Conservation (phyloP, 202 grass and related monocot species). For the Digitaria exilis region DNA sequence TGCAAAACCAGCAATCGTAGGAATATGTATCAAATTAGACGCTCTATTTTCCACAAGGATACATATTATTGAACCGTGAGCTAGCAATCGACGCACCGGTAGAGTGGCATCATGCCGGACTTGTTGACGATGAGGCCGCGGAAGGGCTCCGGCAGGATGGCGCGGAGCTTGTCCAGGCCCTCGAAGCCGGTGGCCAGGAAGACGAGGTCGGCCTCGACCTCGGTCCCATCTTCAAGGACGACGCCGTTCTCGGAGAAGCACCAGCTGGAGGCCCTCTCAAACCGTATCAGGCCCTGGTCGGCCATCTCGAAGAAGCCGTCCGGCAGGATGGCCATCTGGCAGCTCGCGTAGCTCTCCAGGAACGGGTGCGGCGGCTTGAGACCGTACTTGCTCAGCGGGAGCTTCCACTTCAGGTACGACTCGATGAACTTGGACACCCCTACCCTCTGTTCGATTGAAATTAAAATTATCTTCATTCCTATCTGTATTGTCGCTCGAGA, state of each 20-base stretch:
- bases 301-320: constrained; percentile 93
- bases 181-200: constrained; percentile 95
- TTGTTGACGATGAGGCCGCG: constrained; percentile 56
- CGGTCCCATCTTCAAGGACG: constrained; percentile 65
- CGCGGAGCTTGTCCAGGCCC: constrained; percentile 76
- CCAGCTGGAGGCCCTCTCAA: constrained; percentile 63
- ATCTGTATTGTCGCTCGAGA: too few species aligned
- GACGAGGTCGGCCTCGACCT: constrained; percentile 83
- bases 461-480: too few species aligned
- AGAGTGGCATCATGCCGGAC: constrained; percentile 83
- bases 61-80: too few species aligned
- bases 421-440: constrained; percentile 93
- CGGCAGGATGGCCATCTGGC: constrained; percentile 96
- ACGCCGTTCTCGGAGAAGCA: constrained; percentile 82
- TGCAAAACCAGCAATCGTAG: neutral
- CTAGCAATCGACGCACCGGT: constrained; percentile 39
- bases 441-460: constrained; percentile 59
- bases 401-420: constrained; percentile 87
- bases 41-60: too few species aligned
- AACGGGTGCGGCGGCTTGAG: constrained; percentile 85
- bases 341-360: constrained; percentile 86
- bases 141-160: constrained; percentile 72
- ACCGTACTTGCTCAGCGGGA: constrained; percentile 77
- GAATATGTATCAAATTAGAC: too few species aligned
- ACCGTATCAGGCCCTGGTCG: constrained; percentile 58